Conservation (phyloP, 1,139 yeast genomes). For the Kluyveromyces marxianus region DNA sequence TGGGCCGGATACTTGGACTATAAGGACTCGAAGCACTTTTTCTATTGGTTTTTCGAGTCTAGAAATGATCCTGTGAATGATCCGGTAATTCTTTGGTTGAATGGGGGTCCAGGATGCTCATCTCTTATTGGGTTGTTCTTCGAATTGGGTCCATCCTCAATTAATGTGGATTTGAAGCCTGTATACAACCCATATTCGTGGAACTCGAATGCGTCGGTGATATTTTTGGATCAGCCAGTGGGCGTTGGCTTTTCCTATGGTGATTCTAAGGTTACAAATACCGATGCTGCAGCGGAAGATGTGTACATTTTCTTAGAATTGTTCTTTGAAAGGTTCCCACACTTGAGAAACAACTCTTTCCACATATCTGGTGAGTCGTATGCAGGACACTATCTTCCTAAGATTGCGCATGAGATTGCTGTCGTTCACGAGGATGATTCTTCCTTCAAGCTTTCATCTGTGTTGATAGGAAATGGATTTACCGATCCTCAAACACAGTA, state of each 20-base stretch:
- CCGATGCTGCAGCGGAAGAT: constrained; percentile 70
- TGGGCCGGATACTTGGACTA: constrained; percentile 57
- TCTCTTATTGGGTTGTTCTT: constrained; percentile 60
- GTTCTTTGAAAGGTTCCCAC: constrained; percentile 68
- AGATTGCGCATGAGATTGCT: constrained; percentile 61
- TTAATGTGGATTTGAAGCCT: constrained; percentile 44
- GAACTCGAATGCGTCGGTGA: constrained; percentile 63
- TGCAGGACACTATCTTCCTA: constrained; percentile 84
- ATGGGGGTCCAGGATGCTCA: constrained; percentile 75
- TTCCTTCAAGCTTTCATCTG: constrained; percentile 55
- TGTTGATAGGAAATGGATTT: constrained; percentile 77
- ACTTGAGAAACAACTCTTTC: constrained; percentile 50
- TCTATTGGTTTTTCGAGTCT: constrained; percentile 71
- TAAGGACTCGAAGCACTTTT: constrained; percentile 58
- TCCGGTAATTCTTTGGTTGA: constrained; percentile 63
- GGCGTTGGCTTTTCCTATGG: constrained; percentile 75
- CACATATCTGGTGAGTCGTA: constrained; percentile 87
- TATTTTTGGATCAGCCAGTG: constrained; percentile 67
- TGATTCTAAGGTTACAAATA: constrained; percentile 46
- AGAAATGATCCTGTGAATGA: constrained; percentile 59
- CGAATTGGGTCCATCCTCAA: constrained; percentile 59
- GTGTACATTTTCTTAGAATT: constrained; percentile 72
- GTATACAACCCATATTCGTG: constrained; percentile 57
- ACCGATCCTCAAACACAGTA: constrained; percentile 70
- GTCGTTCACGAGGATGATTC: constrained; percentile 45